phyloP scores from a whole-genome alignment of 176 grass and related monocot species.

The Miscanthus lutarioriparius region DNA sequence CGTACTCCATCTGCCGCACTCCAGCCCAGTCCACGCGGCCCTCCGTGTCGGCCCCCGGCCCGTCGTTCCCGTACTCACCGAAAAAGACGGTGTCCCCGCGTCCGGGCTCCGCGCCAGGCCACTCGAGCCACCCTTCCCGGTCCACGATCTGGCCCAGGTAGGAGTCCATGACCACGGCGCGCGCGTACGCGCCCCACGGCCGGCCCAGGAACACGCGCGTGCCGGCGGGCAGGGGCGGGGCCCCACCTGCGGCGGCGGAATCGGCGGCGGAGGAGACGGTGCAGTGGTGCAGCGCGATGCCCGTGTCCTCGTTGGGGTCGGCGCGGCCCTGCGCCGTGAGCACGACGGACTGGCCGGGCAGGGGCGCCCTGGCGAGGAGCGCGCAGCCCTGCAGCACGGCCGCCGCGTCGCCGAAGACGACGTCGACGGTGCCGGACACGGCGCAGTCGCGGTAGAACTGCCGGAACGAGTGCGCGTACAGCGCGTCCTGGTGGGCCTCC shows the following conservation, averaged over 20 bases:
- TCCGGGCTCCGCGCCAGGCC: constrained; percentile 40
- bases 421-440: constrained; percentile 75
- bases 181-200: constrained; percentile 68
- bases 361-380: constrained; percentile 47
- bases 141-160: constrained; percentile 54
- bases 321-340: constrained; percentile 60
- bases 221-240: constrained; percentile 14
- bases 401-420: constrained; percentile 82
- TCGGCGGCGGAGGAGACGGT: constrained; percentile 42
- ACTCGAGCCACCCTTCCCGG: constrained; percentile 53
- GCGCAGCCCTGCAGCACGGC: constrained; percentile 76
- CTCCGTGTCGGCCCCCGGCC: constrained; percentile 46
- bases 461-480: constrained; percentile 83
- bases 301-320: constrained; percentile 65
- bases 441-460: constrained; percentile 90
- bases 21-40: constrained; percentile 58
- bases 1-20: constrained; percentile 52
- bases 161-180: constrained; percentile 60
- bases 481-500: constrained; percentile 68
- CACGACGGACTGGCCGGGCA: constrained; percentile 56
- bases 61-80: constrained; percentile 71
- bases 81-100: constrained; percentile 61
- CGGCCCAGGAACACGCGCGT: constrained; percentile 66
- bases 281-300: constrained; percentile 75
- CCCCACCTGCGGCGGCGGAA: too few relatives aligned